These are phyloP conservation scores for Ophiostoma pallidulum DNA, from an alignment of 2,329 filamentous ascomycete species.

Conservation along the genomic window DNA sequence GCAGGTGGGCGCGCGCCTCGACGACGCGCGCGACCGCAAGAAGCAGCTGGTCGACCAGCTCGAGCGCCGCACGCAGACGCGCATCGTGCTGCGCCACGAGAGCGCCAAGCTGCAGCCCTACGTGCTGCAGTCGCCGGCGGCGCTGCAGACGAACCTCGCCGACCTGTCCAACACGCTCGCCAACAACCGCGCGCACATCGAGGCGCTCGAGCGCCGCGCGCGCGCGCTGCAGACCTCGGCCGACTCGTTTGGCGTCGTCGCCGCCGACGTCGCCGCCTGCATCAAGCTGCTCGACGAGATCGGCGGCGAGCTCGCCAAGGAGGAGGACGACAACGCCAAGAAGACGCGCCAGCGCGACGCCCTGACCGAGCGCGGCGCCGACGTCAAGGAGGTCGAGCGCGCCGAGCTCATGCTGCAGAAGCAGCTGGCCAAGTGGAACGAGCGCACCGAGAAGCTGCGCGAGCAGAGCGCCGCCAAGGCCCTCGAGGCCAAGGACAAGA, in stretches of 20 bases:
- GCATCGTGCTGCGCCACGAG: slow-evolving; percentile 68
- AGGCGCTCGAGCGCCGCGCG: slow-evolving; percentile 76
- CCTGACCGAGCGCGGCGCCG: slow-evolving; percentile 78
- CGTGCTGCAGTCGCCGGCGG: slow-evolving; percentile 76
- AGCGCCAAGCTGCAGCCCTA: slow-evolving; percentile 86
- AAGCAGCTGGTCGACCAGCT: slow-evolving; percentile 60
- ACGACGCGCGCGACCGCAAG: slow-evolving; percentile 75
- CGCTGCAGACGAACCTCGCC: slow-evolving; percentile 69
- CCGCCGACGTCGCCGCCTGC: slow-evolving; percentile 76
- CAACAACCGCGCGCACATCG: slow-evolving; percentile 74
- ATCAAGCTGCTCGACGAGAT: slow-evolving; percentile 87
- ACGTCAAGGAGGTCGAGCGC: slow-evolving; percentile 83
- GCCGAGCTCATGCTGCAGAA: slow-evolving; percentile 75
- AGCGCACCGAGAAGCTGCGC: slow-evolving; percentile 75
- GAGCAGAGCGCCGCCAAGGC: slow-evolving; percentile 75
- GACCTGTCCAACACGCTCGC: slow-evolving; percentile 73
- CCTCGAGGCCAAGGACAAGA: slow-evolving; percentile 69
- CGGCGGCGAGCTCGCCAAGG: slow-evolving; percentile 70
- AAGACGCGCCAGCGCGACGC: slow-evolving; percentile 78
- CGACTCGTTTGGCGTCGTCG: slow-evolving; percentile 79
- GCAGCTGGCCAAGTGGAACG: slow-evolving; percentile 76
- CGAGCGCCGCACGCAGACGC: slow-evolving; percentile 61
- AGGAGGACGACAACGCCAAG: slow-evolving; percentile 79
- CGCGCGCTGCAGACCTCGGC: slow-evolving; percentile 84
- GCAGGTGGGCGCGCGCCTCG: slow-evolving; percentile 69